These are phyloP conservation scores for Verbascum thapsus DNA, from an alignment of 257 asterid genomes.

Conservation along the genomic window DNA sequence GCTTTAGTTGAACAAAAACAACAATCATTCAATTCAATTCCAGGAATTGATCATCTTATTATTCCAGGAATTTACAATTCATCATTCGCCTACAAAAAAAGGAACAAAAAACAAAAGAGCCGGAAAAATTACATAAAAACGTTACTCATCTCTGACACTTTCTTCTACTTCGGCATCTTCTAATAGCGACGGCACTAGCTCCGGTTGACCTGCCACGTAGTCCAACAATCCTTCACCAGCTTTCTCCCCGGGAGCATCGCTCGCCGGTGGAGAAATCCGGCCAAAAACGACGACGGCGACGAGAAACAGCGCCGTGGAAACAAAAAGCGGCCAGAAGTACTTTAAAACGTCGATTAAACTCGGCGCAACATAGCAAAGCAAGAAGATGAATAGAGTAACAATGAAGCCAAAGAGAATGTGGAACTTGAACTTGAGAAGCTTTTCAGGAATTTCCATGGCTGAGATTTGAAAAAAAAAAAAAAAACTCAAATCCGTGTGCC, in stretches of 20 bases:
- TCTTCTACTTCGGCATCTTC: conserved; percentile 15
- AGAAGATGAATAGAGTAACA: conserved; percentile 24
- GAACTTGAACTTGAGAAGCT: conserved; percentile 55
- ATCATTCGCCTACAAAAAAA: conserved; percentile 20
- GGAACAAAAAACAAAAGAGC: neutral
- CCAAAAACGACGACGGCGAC: conserved; percentile 52
- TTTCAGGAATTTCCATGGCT: conserved; percentile 58
- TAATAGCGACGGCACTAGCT: conserved; percentile 28
- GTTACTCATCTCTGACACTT: conserved; percentile 22
- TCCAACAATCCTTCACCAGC: conserved; percentile 63
- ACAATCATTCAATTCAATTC: conserved; percentile 17
- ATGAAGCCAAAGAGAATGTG: conserved; percentile 40
- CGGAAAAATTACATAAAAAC: conserved; percentile 11
- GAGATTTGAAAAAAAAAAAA: conserved; percentile 6
- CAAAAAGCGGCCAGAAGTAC: conserved; percentile 73
- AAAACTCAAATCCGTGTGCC: conserved; percentile 23
- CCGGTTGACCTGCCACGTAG: conserved; percentile 60
- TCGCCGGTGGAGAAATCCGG: conserved; percentile 52
- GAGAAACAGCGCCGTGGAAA: conserved; percentile 71
- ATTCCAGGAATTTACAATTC: conserved; percentile 34
- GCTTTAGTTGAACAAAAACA: no score
- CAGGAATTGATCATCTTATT: conserved; percentile 19
- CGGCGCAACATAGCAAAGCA: conserved; percentile 49
- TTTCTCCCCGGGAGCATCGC: conserved; percentile 48
- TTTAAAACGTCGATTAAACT: conserved; percentile 49